Evolutionary conservation across 768 basidiomycete species (phyloP).

Genomic region (Auriscalpium orientale): DNA sequence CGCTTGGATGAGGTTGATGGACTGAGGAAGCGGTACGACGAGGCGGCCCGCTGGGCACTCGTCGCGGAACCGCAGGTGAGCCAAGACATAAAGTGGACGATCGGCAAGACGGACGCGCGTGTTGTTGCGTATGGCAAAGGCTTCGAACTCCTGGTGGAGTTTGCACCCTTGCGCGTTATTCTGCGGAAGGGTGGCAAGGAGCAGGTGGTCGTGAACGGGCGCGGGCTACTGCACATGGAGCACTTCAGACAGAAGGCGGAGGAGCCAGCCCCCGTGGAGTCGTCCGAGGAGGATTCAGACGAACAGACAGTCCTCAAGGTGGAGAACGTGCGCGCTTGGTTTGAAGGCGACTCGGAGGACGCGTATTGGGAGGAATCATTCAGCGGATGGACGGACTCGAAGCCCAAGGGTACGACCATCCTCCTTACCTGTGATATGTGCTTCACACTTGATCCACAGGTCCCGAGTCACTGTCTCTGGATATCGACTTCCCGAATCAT

Average conservation of each 20-base stretch:
- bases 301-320: slow-evolving; percentile 47
- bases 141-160: slow-evolving; percentile 61
- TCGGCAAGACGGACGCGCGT: slow-evolving; percentile 55
- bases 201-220: slow-evolving; percentile 84
- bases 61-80: slow-evolving; percentile 62
- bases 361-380: slow-evolving; percentile 89
- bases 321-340: slow-evolving; percentile 65
- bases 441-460: slow-evolving; percentile 40
- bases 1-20: slow-evolving; percentile 86
- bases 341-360: slow-evolving; percentile 80
- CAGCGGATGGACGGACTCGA: slow-evolving; percentile 81
- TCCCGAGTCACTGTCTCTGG: slow-evolving; percentile 88
- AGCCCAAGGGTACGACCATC: slow-evolving; percentile 75
- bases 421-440: neutral
- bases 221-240: slow-evolving; percentile 93
- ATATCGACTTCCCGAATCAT: slow-evolving; percentile 89
- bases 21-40: slow-evolving; percentile 80
- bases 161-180: slow-evolving; percentile 68
- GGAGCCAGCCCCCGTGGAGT: slow-evolving; percentile 35
- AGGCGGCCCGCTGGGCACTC: slow-evolving; percentile 86
- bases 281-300: slow-evolving; percentile 31
- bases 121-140: slow-evolving; percentile 59
- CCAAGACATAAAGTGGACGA: slow-evolving; percentile 52
- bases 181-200: slow-evolving; percentile 69
- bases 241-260: slow-evolving; percentile 76